Evolutionary conservation across 2,329 filamentous ascomycete genomes (phyloP), one percentile per base, ranked within the genome.

Genomic region (Arthrobotrys entomopaga): DNA sequence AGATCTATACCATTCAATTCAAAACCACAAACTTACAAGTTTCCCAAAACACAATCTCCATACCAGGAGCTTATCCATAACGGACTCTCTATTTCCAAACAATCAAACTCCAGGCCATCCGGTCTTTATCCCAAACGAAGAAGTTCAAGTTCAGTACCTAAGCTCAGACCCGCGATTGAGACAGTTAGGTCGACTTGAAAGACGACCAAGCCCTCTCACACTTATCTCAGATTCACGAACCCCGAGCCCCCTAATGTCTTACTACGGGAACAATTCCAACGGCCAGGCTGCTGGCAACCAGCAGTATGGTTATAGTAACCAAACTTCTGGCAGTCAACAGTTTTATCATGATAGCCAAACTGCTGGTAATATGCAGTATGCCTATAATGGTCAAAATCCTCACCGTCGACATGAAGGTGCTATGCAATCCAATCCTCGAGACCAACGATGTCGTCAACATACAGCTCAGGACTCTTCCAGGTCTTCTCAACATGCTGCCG

Each of bases 201-300:
- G 43, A 43, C 26, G 57, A 34, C 29, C 52, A 4, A 43, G 42
- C 6, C 53, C 60, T 34, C 40, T 64, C 3, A 52, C 58, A 11
- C 59, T 72, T n/a, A n/a, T n/a, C n/a, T 1, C 61, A 3, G 48
- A 72, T 15, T 72, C 66, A 3, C 16, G 66, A 56, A 65, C 66
- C 11, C 59, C 66, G 2, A 65, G 53, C 8, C 66, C 59, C 26
- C 3, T 61, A 20, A 72, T 72, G 67, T 19, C 48, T 20, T 52
- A 72, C 38, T 65, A 72, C 54, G 29, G 29, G n/a, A 15, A 42
- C 11, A 49, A n/a, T 13, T 26, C 19, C 24, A 43, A 65, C 38
- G 22, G 38, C 19, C 60, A 72, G 16, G 52, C 40, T 13, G 8
- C 8, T 19, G 61, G 61, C 40, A n/a, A 40, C 22, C 46, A 13